phyloP scores from a whole-genome alignment of 2,329 filamentous ascomycete species.

The Sporothrix phasma region DNA sequence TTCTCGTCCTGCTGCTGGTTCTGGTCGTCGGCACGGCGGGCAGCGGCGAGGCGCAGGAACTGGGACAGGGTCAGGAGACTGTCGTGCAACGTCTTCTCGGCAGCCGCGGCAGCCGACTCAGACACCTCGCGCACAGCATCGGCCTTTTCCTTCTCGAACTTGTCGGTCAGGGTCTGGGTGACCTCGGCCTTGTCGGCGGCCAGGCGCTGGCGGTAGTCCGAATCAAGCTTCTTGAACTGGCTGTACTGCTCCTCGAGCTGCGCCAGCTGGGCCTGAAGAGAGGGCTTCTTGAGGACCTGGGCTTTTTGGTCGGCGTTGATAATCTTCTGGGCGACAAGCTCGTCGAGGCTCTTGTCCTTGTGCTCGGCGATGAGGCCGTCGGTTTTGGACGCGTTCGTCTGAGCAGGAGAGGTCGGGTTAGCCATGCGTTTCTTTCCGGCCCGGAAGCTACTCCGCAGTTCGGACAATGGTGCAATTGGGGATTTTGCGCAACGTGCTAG shows the following conservation, averaged over 20 bases:
- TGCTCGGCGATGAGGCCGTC: constrained; percentile 60
- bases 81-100: constrained; percentile 48
- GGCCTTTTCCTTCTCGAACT: constrained; percentile 43
- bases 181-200: constrained; percentile 49
- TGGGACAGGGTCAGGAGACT: constrained; percentile 64
- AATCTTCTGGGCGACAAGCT: constrained; percentile 59
- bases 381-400: constrained; percentile 64
- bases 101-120: constrained; percentile 44
- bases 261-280: constrained; percentile 55
- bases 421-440: neutral
- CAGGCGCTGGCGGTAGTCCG: constrained; percentile 56
- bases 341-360: constrained; percentile 59
- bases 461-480: constrained; percentile 2
- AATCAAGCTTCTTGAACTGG: constrained; percentile 66
- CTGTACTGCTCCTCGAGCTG: constrained; percentile 64
- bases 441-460: neutral
- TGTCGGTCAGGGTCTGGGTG: constrained; percentile 46
- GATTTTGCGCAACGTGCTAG: too few relatives aligned
- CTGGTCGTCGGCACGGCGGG: constrained; percentile 60
- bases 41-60: constrained; percentile 70
- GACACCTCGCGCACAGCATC: constrained; percentile 44
- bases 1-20: constrained; percentile 60
- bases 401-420: neutral
- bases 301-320: constrained; percentile 76
- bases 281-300: constrained; percentile 66